Conservation (phyloP, 1,284 basidiomycete species). For the Tylopilus sp. region DNA sequence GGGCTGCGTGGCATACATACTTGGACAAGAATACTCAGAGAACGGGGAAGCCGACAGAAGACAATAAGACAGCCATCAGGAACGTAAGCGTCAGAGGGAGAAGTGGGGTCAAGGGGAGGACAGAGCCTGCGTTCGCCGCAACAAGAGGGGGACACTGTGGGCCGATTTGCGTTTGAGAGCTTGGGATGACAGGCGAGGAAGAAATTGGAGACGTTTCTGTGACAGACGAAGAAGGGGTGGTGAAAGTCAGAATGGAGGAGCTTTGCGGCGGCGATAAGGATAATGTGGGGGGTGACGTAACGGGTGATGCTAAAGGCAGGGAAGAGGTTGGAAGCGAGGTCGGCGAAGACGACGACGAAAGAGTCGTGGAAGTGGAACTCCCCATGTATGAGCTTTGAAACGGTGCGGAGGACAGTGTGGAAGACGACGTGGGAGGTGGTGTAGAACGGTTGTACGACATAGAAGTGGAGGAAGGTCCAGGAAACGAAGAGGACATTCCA, state of each 20-base stretch:
- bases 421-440: neutral
- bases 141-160: constrained; percentile 25
- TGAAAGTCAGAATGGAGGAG: constrained; percentile 2
- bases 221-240: constrained; percentile 2
- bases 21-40: constrained; percentile 14
- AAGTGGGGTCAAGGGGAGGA: neutral
- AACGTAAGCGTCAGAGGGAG: constrained; percentile 15
- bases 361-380: neutral
- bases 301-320: neutral
- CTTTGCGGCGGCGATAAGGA: constrained; percentile 6
- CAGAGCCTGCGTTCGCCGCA: constrained; percentile 3
- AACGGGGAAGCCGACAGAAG: constrained; percentile 19
- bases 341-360: neutral
- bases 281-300: neutral
- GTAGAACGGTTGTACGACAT: neutral
- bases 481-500: neutral
- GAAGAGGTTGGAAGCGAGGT: neutral
- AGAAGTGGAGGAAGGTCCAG: neutral
- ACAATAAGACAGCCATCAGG: constrained; percentile 22
- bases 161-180: constrained; percentile 20
- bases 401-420: neutral
- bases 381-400: constrained; percentile 1
- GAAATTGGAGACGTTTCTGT: constrained; percentile 3
- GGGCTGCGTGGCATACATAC: neutral
- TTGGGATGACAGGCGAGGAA: constrained; percentile 4